These are phyloP conservation scores for Cryptococcus floricola DNA, from an alignment of 1,284 basidiomycete species.

Conservation along the genomic window DNA sequence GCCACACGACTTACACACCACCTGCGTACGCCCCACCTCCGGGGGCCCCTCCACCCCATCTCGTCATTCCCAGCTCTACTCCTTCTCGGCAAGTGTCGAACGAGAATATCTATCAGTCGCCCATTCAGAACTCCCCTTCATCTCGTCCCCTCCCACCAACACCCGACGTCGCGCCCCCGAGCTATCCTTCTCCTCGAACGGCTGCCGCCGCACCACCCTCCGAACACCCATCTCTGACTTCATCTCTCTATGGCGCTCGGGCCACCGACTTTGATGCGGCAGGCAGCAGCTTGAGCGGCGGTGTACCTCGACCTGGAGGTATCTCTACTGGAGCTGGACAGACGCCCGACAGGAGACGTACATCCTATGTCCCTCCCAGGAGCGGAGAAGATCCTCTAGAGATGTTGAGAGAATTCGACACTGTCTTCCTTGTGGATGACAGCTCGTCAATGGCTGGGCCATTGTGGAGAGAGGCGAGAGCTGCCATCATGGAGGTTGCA, in stretches of 20 bases:
- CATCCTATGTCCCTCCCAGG: constrained; percentile 1
- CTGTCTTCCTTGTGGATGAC: constrained; percentile 46
- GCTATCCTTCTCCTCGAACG: no score
- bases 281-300: no score
- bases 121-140: background rate
- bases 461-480: constrained; percentile 38
- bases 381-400: constrained; percentile 35
- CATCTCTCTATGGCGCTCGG: constrained; percentile 1
- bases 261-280: no score
- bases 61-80: constrained; percentile 9
- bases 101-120: background rate
- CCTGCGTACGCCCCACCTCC: constrained; percentile 54
- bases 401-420: constrained; percentile 44
- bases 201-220: background rate
- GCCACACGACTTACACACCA: constrained; percentile 9
- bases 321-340: no score
- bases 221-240: background rate
- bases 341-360: background rate
- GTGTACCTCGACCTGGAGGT: no score
- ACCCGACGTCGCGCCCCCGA: background rate
- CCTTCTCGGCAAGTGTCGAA: background rate
- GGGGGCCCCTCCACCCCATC: constrained; percentile 53
- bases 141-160: constrained; percentile 10
- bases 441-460: constrained; percentile 39
- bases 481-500: constrained; percentile 41